Percentiles rank a stretch among this genome's conserved stretches.
These are phyloP conservation scores for Neurospora sublineolata DNA, from an alignment of 495 filamentous ascomycete species.

Conservation along the genomic window DNA sequence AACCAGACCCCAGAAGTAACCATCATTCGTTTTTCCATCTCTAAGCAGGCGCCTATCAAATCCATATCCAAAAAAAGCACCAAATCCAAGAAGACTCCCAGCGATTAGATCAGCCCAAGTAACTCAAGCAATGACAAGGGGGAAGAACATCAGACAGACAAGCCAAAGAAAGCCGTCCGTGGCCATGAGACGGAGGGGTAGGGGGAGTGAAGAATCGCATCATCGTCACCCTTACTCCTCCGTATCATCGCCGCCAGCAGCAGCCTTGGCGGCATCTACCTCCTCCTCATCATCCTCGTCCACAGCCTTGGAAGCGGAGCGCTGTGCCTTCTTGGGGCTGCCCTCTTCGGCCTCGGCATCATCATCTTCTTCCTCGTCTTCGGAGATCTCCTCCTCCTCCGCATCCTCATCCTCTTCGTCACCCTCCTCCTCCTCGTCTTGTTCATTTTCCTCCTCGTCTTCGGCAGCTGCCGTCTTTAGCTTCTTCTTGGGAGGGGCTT, in stretches of 20 bases:
- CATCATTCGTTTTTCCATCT: not conserved
- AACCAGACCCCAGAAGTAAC: not conserved
- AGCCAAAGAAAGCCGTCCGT: not conserved
- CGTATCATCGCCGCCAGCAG: slow-evolving; percentile 22
- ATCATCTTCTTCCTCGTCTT: slow-evolving; percentile 22
- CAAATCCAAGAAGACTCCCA: not conserved
- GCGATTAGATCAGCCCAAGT: not conserved
- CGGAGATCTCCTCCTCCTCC: slow-evolving; percentile 17
- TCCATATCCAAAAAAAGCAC: not conserved
- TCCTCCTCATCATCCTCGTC: slow-evolving; percentile 14
- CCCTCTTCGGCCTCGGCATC: slow-evolving; percentile 14
- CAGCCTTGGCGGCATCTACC: slow-evolving; percentile 8
- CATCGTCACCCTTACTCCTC: slow-evolving; percentile 20
- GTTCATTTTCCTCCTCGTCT: slow-evolving; percentile 21
- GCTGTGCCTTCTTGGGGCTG: slow-evolving; percentile 1
- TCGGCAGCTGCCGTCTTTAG: slow-evolving; percentile 28
- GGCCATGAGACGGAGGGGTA: not conserved
- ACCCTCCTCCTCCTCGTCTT: slow-evolving; percentile 20
- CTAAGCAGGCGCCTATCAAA: not conserved
- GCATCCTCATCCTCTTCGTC: slow-evolving; percentile 24
- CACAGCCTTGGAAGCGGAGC: slow-evolving; percentile 23
- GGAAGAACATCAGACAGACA: not conserved
- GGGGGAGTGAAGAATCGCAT: not conserved
- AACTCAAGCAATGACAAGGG: not conserved
- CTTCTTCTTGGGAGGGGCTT: slow-evolving; percentile 40